phyloP scores from a whole-genome alignment of 2,329 filamentous ascomycete genomes.

The Alternaria conjuncta region DNA sequence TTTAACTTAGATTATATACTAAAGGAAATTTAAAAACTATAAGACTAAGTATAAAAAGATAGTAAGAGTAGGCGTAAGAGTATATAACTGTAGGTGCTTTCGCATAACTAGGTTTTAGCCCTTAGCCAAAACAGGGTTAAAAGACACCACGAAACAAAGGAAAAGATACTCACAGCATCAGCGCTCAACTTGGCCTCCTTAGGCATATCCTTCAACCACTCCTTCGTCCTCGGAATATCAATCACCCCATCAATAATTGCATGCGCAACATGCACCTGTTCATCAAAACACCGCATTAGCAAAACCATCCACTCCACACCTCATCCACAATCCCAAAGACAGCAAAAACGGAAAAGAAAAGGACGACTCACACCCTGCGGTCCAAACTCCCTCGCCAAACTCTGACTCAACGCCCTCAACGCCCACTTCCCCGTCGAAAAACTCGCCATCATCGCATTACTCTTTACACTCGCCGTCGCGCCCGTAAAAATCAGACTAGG shows the following conservation, averaged over 20 bases:
- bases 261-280: slow-evolving; percentile 74
- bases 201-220: slow-evolving; percentile 61
- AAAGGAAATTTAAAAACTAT: too few relatives aligned
- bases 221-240: slow-evolving; percentile 75
- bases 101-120: too few relatives aligned
- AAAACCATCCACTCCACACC: too few relatives aligned
- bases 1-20: too few relatives aligned
- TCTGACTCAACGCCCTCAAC: slow-evolving; percentile 74
- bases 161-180: slow-evolving; percentile 67
- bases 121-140: too few relatives aligned
- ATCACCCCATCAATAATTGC: slow-evolving; percentile 85
- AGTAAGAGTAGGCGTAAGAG: too few relatives aligned
- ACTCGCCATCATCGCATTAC: slow-evolving; percentile 69
- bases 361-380: slow-evolving; percentile 65
- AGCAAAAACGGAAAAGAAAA: too few relatives aligned
- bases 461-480: slow-evolving; percentile 79
- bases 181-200: slow-evolving; percentile 74
- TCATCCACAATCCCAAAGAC: too few relatives aligned
- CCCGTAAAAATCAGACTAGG: slow-evolving; percentile 86
- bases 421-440: slow-evolving; percentile 86
- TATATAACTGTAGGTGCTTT: too few relatives aligned
- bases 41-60: too few relatives aligned
- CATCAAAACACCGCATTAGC: neutral
- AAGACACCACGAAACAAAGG: too few relatives aligned
- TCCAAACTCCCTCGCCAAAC: slow-evolving; percentile 81